Conservation (phyloP, 2,329 filamentous ascomycete species). For the Aspergillus latus region DNA sequence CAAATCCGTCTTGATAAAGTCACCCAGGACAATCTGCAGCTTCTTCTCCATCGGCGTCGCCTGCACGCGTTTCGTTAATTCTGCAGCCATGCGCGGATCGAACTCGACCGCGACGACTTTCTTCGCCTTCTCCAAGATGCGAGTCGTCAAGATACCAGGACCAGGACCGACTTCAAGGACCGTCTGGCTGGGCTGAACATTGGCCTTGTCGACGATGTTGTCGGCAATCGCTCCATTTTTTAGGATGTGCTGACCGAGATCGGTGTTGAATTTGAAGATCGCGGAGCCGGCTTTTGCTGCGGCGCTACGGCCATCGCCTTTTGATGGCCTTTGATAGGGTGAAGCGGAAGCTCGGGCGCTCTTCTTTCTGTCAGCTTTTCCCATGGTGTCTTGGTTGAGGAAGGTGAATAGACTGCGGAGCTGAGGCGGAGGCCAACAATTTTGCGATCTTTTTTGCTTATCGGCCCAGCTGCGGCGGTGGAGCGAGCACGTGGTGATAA, state of each 20-base stretch:
- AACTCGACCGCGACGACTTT: constrained; percentile 84
- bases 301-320: not conserved
- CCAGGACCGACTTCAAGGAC: constrained; percentile 92
- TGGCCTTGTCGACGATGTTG: constrained; percentile 78
- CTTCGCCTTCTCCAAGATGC: constrained; percentile 84
- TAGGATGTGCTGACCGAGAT: constrained; percentile 86
- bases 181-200: constrained; percentile 79
- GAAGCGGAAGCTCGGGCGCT: constrained; percentile 49
- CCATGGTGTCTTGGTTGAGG: constrained; percentile 44
- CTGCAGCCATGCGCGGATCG: constrained; percentile 94
- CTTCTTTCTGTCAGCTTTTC: constrained; percentile 55
- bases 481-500: not conserved
- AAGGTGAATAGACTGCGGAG: not conserved
- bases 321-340: constrained; percentile 41
- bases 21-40: constrained; percentile 83
- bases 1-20: constrained; percentile 85
- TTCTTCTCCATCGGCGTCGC: constrained; percentile 80
- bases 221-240: constrained; percentile 86
- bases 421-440: not conserved
- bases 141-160: constrained; percentile 83
- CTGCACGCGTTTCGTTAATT: constrained; percentile 90
- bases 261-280: constrained; percentile 96
- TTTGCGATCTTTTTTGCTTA: not conserved
- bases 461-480: not conserved
- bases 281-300: constrained; percentile 61